Percentiles rank a stretch among this genome's conserved stretches.
Conservation (phyloP, 2,329 filamentous ascomycete species). For the Verticillium alfalfae region DNA sequence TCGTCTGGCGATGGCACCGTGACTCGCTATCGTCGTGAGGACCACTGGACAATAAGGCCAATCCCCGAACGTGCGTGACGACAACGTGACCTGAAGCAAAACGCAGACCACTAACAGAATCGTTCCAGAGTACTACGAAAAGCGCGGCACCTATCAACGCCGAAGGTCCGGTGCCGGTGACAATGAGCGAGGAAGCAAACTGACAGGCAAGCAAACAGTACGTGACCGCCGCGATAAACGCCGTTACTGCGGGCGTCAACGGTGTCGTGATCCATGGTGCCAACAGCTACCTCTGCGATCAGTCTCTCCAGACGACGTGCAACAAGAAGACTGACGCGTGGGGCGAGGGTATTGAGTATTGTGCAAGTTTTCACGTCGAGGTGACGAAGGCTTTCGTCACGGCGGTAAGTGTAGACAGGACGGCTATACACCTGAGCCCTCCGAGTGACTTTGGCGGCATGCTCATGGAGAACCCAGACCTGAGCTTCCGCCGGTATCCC, state of each 20-base stretch:
- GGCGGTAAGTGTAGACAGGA: conserved; percentile 42
- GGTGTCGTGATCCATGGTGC: conserved; percentile 57
- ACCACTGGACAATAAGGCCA: conserved; percentile 10
- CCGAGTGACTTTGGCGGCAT: conserved; percentile 53
- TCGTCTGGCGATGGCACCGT: conserved; percentile 14
- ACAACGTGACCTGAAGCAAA: background rate
- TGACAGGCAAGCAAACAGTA: conserved; percentile 56
- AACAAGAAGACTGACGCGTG: conserved; percentile 50
- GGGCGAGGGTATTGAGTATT: conserved; percentile 48
- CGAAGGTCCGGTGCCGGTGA: conserved; percentile 48
- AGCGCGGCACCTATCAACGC: conserved; percentile 37
- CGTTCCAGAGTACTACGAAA: conserved; percentile 20
- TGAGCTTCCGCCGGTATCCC: conserved; percentile 51
- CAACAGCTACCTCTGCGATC: conserved; percentile 59
- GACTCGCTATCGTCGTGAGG: conserved; percentile 15
- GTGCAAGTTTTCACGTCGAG: conserved; percentile 44
- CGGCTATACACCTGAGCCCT: conserved; percentile 52
- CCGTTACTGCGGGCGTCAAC: conserved; percentile 62
- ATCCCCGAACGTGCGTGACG: conserved; percentile 9
- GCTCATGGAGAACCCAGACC: conserved; percentile 51
- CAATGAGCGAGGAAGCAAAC: conserved; percentile 63
- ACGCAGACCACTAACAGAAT: background rate
- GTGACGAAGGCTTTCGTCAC: conserved; percentile 33
- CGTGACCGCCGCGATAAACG: conserved; percentile 46
- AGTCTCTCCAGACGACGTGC: conserved; percentile 49